Conservation (phyloP, 1,139 yeast genomes). For the Debaryomycetaceae sp. region DNA sequence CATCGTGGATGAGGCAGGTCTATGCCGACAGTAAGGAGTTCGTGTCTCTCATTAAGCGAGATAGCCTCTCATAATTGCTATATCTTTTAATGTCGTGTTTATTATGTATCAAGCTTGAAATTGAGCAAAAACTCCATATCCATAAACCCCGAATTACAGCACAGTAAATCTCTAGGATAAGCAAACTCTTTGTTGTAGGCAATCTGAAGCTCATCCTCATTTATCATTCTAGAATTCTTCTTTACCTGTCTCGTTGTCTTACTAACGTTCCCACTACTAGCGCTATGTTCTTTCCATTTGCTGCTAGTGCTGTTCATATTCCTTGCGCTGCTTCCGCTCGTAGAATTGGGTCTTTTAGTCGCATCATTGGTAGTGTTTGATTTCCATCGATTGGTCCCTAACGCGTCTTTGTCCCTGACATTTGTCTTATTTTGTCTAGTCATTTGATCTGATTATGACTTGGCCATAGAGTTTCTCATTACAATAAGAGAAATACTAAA, state of each 20-base stretch:
- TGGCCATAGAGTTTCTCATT: too few species aligned
- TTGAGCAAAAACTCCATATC: background rate
- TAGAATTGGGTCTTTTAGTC: background rate
- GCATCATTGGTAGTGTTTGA: background rate
- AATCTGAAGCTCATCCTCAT: background rate
- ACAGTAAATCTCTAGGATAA: background rate
- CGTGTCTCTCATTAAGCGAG: constrained; percentile 13
- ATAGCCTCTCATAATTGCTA: background rate
- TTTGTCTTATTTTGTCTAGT: background rate
- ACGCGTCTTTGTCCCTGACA: background rate
- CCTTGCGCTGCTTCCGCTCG: background rate
- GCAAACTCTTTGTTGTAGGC: background rate
- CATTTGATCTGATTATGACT: background rate
- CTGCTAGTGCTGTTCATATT: background rate
- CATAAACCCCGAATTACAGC: background rate
- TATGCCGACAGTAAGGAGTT: constrained; percentile 44
- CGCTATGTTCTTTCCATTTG: background rate
- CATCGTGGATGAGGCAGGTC: constrained; percentile 42
- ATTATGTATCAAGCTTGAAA: background rate
- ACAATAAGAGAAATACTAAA: background rate
- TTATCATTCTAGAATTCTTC: background rate
- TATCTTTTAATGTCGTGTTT: background rate
- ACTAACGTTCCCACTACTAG: background rate
- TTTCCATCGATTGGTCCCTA: background rate
- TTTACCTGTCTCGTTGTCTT: background rate